phyloP scores from a whole-genome alignment of 2,329 filamentous ascomycete genomes.

The Microsporum audouinii region DNA sequence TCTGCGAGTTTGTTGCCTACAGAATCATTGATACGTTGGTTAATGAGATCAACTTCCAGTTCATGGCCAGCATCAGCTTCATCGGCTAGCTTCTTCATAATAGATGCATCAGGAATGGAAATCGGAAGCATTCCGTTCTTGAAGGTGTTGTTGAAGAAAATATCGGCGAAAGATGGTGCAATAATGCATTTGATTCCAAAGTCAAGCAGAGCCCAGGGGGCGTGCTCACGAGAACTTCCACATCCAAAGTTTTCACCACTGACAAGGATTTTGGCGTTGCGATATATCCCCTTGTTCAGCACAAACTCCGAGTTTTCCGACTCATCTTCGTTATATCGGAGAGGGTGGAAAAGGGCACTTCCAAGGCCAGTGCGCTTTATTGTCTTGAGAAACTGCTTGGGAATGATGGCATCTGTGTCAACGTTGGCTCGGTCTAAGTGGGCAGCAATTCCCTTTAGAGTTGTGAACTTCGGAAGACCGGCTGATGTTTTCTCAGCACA shows the following conservation, averaged over 20 bases:
- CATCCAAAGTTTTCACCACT: conserved; percentile 94
- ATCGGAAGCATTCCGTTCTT: conserved; percentile 99
- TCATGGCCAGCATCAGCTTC: conserved; percentile 72
- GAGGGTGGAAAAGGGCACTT: conserved; percentile 71
- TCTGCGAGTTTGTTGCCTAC: conserved; percentile 60
- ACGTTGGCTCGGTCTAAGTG: conserved; percentile 81
- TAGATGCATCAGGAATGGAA: conserved; percentile 54
- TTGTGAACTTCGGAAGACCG: conserved; percentile 73
- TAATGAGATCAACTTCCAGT: conserved; percentile 78
- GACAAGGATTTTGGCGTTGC: conserved; percentile 74
- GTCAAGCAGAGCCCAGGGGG: conserved; percentile 91
- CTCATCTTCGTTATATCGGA: conserved; percentile 65
- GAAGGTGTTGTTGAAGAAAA: conserved; percentile 99
- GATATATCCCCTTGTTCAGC: conserved; percentile 82
- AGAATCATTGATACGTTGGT: conserved; percentile 68
- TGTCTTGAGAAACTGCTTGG: conserved; percentile 98
- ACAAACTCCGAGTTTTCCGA: conserved; percentile 70
- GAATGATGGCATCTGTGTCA: conserved; percentile 98
- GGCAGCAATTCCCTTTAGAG: conserved; percentile 75
- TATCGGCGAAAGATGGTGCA: conserved; percentile 76
- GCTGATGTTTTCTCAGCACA: conserved; percentile 37
- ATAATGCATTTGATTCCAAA: conserved; percentile 94
- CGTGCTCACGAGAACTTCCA: conserved; percentile 84
- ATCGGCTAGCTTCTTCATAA: conserved; percentile 58
- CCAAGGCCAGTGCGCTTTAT: conserved; percentile 96